Evolutionary conservation across 108 stramenopile genomes (phyloP).

Genomic region (Stephanodiscus triporus): DNA sequence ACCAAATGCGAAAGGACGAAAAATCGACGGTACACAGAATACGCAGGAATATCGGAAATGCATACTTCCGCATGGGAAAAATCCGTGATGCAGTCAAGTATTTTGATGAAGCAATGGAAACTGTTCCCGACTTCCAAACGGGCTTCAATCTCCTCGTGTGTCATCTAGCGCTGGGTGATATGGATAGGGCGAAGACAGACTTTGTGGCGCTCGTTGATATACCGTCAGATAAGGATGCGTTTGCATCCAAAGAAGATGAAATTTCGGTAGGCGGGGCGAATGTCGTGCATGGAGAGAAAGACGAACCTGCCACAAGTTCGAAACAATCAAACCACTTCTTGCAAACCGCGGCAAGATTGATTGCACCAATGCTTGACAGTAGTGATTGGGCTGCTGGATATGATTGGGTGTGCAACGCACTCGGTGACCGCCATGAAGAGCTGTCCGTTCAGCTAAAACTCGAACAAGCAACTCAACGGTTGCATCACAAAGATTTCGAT

Average conservation of each 20-base stretch:
- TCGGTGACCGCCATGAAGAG: constrained; percentile 60
- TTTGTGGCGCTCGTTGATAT: constrained; percentile 63
- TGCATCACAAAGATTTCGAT: constrained; percentile 38
- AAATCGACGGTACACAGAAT: constrained; percentile 75
- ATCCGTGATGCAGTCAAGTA: constrained; percentile 82
- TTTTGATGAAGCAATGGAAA: constrained; percentile 78
- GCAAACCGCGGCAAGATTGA: constrained; percentile 56
- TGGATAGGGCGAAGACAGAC: constrained; percentile 63
- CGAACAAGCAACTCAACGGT: constrained; percentile 58
- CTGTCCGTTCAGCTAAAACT: constrained; percentile 73
- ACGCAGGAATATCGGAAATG: constrained; percentile 86
- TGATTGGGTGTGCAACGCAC: constrained; percentile 75
- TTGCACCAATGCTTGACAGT: constrained; percentile 71
- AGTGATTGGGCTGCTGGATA: constrained; percentile 66
- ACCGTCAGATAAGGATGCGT: constrained; percentile 17
- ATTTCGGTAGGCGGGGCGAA: neutral
- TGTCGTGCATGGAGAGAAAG: neutral
- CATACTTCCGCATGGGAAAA: constrained; percentile 78
- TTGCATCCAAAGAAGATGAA: constrained; percentile 2
- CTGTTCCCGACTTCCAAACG: constrained; percentile 71
- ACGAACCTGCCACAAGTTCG: constrained; percentile 3
- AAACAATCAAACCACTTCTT: constrained; percentile 20
- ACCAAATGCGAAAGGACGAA: constrained; percentile 73
- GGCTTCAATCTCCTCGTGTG: constrained; percentile 89
- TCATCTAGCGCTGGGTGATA: constrained; percentile 83